A percentile compares a stretch with the other conserved stretches of the same genome.
phyloP scores from a whole-genome alignment of 352 stramenopile genomes.

The Aphanomyces invadans region DNA sequence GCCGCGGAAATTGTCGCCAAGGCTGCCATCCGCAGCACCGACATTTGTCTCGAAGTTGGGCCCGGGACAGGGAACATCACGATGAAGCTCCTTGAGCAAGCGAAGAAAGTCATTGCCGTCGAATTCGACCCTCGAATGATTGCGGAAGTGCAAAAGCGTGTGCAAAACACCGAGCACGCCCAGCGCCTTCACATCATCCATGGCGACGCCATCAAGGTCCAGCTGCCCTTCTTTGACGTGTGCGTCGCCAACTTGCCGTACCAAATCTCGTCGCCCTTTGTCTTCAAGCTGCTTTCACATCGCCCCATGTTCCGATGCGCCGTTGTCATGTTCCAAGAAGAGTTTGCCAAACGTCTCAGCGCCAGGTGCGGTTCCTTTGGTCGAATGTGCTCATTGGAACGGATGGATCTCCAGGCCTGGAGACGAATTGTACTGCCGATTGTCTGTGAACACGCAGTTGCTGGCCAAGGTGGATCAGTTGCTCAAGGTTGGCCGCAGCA shows the following conservation, averaged over 20 bases:
- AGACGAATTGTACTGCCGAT: conserved; percentile 96
- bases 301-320: conserved; percentile 98
- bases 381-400: background rate
- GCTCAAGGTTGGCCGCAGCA: conserved; percentile 98
- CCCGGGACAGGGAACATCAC: conserved; percentile 99
- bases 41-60: conserved; percentile 96
- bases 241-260: conserved; percentile 99
- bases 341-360: conserved; percentile 98
- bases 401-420: conserved; percentile 53
- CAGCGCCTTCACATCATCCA: conserved; percentile 98
- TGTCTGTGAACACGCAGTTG: conserved; percentile 99
- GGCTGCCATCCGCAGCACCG: conserved; percentile 90
- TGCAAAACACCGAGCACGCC: conserved; percentile 93
- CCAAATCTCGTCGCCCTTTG: conserved; percentile 97
- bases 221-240: conserved; percentile 99
- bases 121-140: conserved; percentile 99
- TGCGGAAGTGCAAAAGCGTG: conserved; percentile 97
- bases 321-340: conserved; percentile 99
- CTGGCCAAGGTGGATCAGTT: conserved; percentile 98
- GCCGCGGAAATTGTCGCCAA: conserved; percentile 96
- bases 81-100: conserved; percentile 94
- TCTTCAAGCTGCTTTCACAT: conserved; percentile 98
- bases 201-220: conserved; percentile 98
- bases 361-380: conserved; percentile 32
- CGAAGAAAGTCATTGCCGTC: conserved; percentile 97